Percentiles rank a stretch among this genome's conserved stretches.
Evolutionary conservation across 1,139 yeast species (phyloP).

Genomic region (Yamadazyma atlantica): DNA sequence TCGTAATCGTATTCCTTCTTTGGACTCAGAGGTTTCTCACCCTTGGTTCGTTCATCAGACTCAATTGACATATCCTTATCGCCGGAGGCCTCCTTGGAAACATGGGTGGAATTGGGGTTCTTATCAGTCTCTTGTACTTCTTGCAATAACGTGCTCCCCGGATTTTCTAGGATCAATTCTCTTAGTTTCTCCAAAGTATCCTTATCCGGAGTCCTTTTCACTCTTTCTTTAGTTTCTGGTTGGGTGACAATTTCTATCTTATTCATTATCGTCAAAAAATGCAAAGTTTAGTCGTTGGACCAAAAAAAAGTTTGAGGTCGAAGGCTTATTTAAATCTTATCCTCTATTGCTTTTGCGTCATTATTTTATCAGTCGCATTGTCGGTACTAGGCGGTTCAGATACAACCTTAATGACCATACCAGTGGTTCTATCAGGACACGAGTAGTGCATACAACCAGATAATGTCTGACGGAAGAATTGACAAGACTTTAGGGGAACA

Average conservation of each 20-base stretch:
- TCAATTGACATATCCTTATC: constrained; percentile 3
- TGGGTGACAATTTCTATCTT: constrained; percentile 23
- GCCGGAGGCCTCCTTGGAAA: background rate
- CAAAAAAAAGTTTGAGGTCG: no score
- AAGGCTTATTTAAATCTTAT: background rate
- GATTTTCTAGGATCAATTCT: constrained; percentile 16
- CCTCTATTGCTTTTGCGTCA: background rate
- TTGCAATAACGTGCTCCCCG: constrained; percentile 3
- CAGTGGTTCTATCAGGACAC: background rate
- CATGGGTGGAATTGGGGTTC: background rate
- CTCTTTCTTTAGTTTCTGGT: constrained; percentile 15
- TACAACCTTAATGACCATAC: background rate
- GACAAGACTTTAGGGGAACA: no score
- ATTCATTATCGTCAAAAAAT: constrained; percentile 8
- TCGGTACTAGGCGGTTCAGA: background rate
- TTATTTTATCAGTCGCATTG: background rate
- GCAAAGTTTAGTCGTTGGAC: no score
- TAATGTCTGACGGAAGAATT: no score
- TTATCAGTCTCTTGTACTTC: background rate
- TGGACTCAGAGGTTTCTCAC: constrained; percentile 2
- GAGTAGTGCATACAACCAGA: background rate
- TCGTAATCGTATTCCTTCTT: constrained; percentile 25
- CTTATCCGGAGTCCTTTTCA: constrained; percentile 9
- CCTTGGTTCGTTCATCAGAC: constrained; percentile 5
- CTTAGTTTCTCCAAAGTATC: constrained; percentile 17